A percentile compares a stretch with the other conserved stretches of the same genome.
Conservation (phyloP, 2,329 filamentous ascomycete species). For the Colletotrichum camelliae region DNA sequence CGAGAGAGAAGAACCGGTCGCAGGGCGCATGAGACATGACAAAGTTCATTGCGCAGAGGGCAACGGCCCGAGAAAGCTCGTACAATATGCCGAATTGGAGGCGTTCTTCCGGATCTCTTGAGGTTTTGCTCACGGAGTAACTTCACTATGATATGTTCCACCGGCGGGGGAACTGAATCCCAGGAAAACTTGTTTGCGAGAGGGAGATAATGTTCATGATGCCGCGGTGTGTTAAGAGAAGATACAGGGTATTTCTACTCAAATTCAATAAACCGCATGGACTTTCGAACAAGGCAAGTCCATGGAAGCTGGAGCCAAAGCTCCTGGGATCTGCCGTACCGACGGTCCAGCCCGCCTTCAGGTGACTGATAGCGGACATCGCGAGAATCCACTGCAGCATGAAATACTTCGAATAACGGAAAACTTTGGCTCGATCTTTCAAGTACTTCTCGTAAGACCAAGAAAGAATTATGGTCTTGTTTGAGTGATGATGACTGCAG, state of each 20-base stretch:
- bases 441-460: not conserved
- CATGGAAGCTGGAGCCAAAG: not conserved
- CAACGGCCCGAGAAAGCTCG: not conserved
- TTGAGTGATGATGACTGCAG: not conserved
- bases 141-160: not conserved
- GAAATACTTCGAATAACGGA: not conserved
- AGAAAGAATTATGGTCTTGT: not conserved
- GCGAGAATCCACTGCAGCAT: not conserved
- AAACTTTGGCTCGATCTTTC: not conserved
- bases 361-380: not conserved
- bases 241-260: not conserved
- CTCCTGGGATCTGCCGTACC: not conserved
- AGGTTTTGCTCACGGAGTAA: not conserved
- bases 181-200: not conserved
- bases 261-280: not conserved
- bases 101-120: not conserved
- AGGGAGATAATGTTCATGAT: not conserved
- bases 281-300: not conserved
- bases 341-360: not conserved
- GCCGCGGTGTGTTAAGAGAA: accelerated
- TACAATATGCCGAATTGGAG: not conserved
- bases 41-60: not conserved
- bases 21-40: not conserved
- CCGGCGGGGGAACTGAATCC: not conserved
- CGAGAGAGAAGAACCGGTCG: not conserved